A percentile compares a stretch with the other conserved stretches of the same genome.
Conservation (phyloP, 106 monocot genomes). For the Dendrobium nobile region DNA sequence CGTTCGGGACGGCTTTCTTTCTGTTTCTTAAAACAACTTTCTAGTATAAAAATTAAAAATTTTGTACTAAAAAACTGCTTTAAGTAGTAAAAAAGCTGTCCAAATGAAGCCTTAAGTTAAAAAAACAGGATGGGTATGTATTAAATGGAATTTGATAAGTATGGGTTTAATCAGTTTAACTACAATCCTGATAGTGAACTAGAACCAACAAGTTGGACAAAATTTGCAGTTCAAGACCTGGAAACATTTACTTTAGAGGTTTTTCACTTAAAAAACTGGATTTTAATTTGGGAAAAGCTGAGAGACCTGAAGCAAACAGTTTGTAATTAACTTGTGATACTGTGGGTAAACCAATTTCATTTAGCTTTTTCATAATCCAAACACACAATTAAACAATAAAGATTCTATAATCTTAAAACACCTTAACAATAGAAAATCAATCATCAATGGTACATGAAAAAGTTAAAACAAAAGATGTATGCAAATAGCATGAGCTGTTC, state of each 20-base stretch:
- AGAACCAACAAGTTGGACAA: background rate
- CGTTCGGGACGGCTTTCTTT: too few relatives aligned
- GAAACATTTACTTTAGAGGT: background rate
- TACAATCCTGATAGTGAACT: background rate
- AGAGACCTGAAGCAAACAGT: background rate
- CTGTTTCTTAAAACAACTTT: too few relatives aligned
- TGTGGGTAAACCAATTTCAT: background rate
- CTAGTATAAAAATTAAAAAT: too few relatives aligned
- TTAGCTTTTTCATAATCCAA: background rate
- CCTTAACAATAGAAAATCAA: background rate
- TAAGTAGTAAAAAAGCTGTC: too few relatives aligned
- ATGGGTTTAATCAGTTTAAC: background rate
- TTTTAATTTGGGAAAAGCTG: too few relatives aligned
- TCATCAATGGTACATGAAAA: background rate
- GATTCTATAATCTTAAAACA: background rate
- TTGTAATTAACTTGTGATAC: background rate
- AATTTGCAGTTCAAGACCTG: background rate
- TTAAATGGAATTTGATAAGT: background rate
- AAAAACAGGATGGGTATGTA: too few relatives aligned
- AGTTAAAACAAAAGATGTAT: background rate
- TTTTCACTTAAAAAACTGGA: too few relatives aligned
- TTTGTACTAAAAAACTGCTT: too few relatives aligned
- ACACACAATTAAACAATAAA: background rate
- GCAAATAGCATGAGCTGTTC: background rate
- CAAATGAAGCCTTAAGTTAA: too few relatives aligned